Percentiles rank a stretch among this genome's conserved stretches.
Evolutionary conservation across 768 basidiomycete genomes (phyloP).

Genomic region (Lactifluus volemus): DNA sequence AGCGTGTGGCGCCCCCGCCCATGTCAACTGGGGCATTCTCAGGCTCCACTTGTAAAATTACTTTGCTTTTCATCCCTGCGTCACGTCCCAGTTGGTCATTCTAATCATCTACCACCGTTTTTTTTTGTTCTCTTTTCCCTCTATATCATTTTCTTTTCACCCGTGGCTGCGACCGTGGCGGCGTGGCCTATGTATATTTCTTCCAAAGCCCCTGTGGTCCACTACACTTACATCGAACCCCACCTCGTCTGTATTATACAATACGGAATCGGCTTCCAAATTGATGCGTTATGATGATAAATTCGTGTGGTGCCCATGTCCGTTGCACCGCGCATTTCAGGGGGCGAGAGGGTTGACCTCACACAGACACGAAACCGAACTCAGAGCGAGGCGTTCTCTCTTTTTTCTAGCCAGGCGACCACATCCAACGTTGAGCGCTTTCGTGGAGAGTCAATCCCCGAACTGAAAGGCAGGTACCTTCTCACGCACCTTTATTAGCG

Average conservation of each 20-base stretch:
- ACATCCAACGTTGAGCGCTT: constrained; percentile 18
- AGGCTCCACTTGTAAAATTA: constrained; percentile 36
- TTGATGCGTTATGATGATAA: too few species aligned
- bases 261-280: neutral
- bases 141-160: neutral
- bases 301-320: too few species aligned
- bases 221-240: constrained; percentile 9
- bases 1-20: too few species aligned
- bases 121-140: neutral
- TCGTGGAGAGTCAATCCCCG: neutral
- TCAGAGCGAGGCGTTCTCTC: constrained; percentile 4
- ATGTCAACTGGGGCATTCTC: constrained; percentile 54
- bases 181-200: too few species aligned
- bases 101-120: neutral
- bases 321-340: too few species aligned
- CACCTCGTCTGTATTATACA: constrained; percentile 10
- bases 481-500: constrained; percentile 12
- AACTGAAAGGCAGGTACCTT: neutral
- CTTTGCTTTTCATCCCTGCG: neutral
- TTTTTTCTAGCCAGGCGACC: constrained; percentile 13
- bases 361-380: too few species aligned
- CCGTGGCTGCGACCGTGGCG: too few species aligned
- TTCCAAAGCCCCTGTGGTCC: neutral
- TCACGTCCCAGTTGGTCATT: neutral
- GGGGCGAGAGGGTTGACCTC: too few species aligned